Percentiles rank a stretch among this genome's conserved stretches.
phyloP scores from a whole-genome alignment of 495 filamentous ascomycete genomes.

The Xylaria cubensis region DNA sequence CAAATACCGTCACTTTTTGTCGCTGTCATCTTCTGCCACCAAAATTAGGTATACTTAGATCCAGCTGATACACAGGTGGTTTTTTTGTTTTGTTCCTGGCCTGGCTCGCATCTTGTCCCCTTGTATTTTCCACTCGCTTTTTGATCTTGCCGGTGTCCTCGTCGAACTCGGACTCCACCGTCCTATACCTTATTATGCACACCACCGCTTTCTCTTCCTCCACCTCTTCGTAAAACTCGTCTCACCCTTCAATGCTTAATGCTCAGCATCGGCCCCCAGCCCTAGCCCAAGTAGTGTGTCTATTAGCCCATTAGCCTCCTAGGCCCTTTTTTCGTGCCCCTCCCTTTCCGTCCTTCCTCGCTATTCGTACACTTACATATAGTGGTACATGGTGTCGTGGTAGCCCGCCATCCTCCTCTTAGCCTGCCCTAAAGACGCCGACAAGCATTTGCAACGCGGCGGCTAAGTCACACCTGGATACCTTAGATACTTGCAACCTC shows the following conservation, averaged over 20 bases:
- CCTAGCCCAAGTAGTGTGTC: conserved; percentile 17
- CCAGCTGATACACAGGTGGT: conserved; percentile 1
- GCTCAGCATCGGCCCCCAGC: conserved; percentile 14
- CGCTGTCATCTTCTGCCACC: conserved; percentile 6
- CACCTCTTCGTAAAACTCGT: conserved; percentile 10
- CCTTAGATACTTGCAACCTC: not conserved
- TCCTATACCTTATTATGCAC: conserved; percentile 3
- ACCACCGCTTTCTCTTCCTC: conserved; percentile 5
- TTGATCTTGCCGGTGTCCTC: not conserved
- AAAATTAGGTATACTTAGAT: conserved; percentile 3
- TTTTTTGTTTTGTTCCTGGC: not conserved
- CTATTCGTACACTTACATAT: not conserved
- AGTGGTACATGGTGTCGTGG: conserved; percentile 9
- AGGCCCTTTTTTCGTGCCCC: conserved; percentile 13
- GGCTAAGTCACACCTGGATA: not conserved
- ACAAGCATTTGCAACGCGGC: not conserved
- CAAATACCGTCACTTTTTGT: conserved; percentile 3
- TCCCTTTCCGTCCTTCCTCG: conserved; percentile 14
- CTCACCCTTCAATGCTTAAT: conserved; percentile 14
- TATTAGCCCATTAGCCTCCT: not conserved
- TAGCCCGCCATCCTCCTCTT: conserved; percentile 20
- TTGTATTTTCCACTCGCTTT: not conserved
- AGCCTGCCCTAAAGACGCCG: conserved; percentile 23
- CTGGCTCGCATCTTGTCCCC: not conserved
- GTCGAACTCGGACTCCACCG: conserved; percentile 6